Evolutionary conservation across 1,284 basidiomycete genomes (phyloP).

Genomic region (Boletus sp.): DNA sequence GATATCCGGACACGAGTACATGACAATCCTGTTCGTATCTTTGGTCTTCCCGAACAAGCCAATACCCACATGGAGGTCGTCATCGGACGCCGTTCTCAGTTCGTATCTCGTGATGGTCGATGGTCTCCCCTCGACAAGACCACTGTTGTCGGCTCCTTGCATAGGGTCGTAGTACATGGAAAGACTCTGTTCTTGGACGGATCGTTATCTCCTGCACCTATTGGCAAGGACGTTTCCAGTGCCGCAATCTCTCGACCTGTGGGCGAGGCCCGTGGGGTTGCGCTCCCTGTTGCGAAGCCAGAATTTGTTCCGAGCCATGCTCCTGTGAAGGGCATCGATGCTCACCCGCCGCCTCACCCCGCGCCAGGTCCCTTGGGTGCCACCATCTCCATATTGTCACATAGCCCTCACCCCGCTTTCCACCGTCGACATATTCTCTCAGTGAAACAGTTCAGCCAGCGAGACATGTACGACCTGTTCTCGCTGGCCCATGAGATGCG

Average conservation of each 20-base stretch:
- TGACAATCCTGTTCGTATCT: slow-evolving; percentile 92
- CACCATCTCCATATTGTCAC: slow-evolving; percentile 38
- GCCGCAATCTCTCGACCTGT: slow-evolving; percentile 51
- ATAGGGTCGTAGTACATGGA: slow-evolving; percentile 91
- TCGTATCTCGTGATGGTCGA: slow-evolving; percentile 43
- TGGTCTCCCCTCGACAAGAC: slow-evolving; percentile 87
- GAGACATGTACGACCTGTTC: slow-evolving; percentile 93
- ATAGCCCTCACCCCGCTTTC: slow-evolving; percentile 66
- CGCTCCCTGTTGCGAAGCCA: slow-evolving; percentile 21
- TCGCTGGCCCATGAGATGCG: slow-evolving; percentile 96
- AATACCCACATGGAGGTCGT: slow-evolving; percentile 94
- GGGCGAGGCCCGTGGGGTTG: slow-evolving; percentile 22
- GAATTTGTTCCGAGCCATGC: slow-evolving; percentile 31
- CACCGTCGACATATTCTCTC: slow-evolving; percentile 88
- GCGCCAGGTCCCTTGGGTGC: slow-evolving; percentile 23
- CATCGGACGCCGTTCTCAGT: slow-evolving; percentile 71
- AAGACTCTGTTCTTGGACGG: slow-evolving; percentile 92
- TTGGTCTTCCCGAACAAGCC: slow-evolving; percentile 82
- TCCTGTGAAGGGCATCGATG: slow-evolving; percentile 23
- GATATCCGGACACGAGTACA: slow-evolving; percentile 80
- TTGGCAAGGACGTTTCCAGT: slow-evolving; percentile 82
- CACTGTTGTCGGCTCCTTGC: slow-evolving; percentile 71
- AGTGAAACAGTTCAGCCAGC: slow-evolving; percentile 90
- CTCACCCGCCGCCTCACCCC: slow-evolving; percentile 17
- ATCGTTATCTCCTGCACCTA: slow-evolving; percentile 53